These are phyloP conservation scores for Aspergillus eucalypticola DNA, from an alignment of 2,329 filamentous ascomycete species.

Conservation along the genomic window DNA sequence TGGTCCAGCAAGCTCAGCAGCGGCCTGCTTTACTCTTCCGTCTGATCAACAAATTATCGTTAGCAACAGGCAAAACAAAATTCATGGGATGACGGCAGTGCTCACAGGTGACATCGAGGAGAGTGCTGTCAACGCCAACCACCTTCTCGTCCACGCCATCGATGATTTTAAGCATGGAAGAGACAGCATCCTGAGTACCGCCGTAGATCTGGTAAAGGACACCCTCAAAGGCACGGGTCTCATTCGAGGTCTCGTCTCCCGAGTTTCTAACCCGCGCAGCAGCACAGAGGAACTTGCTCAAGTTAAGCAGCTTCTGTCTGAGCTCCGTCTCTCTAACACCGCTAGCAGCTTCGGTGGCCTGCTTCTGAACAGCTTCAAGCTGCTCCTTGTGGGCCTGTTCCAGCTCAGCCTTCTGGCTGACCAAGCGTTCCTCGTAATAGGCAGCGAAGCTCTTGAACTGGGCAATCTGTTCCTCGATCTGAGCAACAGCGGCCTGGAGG, in stretches of 20 bases:
- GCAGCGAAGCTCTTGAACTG: slow-evolving; percentile 62
- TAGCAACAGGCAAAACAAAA: not conserved
- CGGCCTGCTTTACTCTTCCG: slow-evolving; percentile 53
- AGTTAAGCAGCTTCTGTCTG: slow-evolving; percentile 56
- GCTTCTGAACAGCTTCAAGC: slow-evolving; percentile 54
- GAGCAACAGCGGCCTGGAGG: slow-evolving; percentile 57
- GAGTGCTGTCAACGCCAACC: slow-evolving; percentile 56
- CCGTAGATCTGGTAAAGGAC: slow-evolving; percentile 64
- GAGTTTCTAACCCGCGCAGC: slow-evolving; percentile 62
- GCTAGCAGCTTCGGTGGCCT: slow-evolving; percentile 51
- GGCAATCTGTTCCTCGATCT: slow-evolving; percentile 62
- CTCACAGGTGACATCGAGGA: slow-evolving; percentile 60
- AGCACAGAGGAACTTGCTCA: slow-evolving; percentile 64
- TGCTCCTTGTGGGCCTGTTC: slow-evolving; percentile 58
- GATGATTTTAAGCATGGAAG: slow-evolving; percentile 61
- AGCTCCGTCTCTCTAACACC: slow-evolving; percentile 51
- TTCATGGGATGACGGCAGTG: slow-evolving; percentile 13
- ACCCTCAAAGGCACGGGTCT: slow-evolving; percentile 65
- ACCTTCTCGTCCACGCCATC: slow-evolving; percentile 61
- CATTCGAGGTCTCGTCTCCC: slow-evolving; percentile 58
- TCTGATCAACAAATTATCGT: slow-evolving; percentile 38
- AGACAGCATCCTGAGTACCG: slow-evolving; percentile 60
- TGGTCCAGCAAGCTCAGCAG: slow-evolving; percentile 44
- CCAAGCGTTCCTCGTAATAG: slow-evolving; percentile 58
- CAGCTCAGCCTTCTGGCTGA: slow-evolving; percentile 57